Percentiles rank a stretch among this genome's conserved stretches.
Conservation (phyloP, 257 asterid species). For the Rehmannia glutinosa region DNA sequence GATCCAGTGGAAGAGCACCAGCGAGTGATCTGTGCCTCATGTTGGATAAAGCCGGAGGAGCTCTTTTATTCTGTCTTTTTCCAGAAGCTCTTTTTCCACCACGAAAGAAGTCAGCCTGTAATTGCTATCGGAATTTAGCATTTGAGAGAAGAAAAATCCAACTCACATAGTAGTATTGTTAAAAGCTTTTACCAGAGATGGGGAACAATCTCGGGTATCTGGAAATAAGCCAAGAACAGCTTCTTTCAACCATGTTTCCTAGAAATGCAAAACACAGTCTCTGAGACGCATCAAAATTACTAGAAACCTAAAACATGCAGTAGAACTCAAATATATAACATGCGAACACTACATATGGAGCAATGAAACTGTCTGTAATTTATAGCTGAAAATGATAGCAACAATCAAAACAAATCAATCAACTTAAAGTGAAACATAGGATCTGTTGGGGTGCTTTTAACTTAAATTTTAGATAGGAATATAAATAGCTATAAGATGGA, state of each 20-base stretch:
- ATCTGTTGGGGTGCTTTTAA: too few species aligned
- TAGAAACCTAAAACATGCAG: not conserved
- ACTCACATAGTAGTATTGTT: not conserved
- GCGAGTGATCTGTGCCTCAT: constrained; percentile 57
- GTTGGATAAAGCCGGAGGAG: constrained; percentile 47
- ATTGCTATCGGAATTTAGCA: constrained; percentile 24
- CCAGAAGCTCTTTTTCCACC: constrained; percentile 63
- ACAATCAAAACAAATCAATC: too few species aligned
- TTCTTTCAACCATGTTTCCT: constrained; percentile 94
- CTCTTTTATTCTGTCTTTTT: constrained; percentile 50
- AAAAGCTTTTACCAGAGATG: constrained; percentile 66
- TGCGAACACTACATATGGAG: not conserved
- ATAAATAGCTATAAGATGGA: not conserved
- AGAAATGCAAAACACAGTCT: constrained; percentile 25
- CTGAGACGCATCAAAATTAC: not conserved
- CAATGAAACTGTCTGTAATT: not conserved
- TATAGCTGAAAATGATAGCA: not conserved
- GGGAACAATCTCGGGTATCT: constrained; percentile 82
- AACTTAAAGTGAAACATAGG: too few species aligned
- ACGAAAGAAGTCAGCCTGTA: constrained; percentile 67
- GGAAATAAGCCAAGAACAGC: constrained; percentile 77
- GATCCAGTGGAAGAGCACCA: constrained; percentile 43
- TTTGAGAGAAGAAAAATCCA: constrained; percentile 5
- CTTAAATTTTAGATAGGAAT: too few species aligned
- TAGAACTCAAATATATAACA: not conserved